These are phyloP conservation scores for Pseudonitzschia delicatissima DNA, from an alignment of 108 stramenopile species.

Conservation along the genomic window DNA sequence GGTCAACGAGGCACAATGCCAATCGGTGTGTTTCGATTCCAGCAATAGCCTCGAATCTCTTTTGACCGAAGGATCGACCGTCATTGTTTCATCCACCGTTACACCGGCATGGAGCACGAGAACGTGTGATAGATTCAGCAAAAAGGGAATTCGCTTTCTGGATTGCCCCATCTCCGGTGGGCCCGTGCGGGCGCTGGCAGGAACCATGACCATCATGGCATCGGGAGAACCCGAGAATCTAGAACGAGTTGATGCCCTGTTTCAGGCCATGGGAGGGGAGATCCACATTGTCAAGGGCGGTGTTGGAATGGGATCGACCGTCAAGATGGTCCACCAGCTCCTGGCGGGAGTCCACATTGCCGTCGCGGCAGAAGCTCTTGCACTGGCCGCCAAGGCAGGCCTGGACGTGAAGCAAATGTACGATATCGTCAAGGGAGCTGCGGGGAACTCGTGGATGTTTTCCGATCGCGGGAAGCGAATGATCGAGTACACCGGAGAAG, in stretches of 20 bases:
- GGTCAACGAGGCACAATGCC: conserved; percentile 71
- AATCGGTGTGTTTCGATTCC: conserved; percentile 50
- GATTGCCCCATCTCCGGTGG: conserved; percentile 81
- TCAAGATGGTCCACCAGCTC: conserved; percentile 78
- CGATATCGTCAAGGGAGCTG: conserved; percentile 71
- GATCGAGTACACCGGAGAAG: conserved; percentile 37
- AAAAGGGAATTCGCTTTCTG: conserved; percentile 40
- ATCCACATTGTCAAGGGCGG: conserved; percentile 66
- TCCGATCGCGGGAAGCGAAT: conserved; percentile 65
- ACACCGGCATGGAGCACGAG: conserved; percentile 23
- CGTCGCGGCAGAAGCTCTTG: conserved; percentile 68
- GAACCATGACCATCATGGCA: conserved; percentile 70
- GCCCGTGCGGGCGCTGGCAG: conserved; percentile 53
- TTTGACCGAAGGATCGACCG: conserved; percentile 39
- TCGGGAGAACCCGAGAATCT: conserved; percentile 38
- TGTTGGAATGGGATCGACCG: conserved; percentile 64
- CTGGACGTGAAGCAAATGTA: conserved; percentile 68
- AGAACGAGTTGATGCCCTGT: conserved; percentile 27
- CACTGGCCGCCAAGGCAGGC: conserved; percentile 71
- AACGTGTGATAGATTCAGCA: conserved; percentile 16
- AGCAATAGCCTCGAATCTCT: conserved; percentile 27
- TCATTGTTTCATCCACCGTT: conserved; percentile 70
- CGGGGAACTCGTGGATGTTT: conserved; percentile 81
- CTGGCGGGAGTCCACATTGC: conserved; percentile 75
- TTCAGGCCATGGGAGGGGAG: conserved; percentile 54